These are phyloP conservation scores for Fusarium papillatum DNA, from an alignment of 2,329 filamentous ascomycete species.

Conservation along the genomic window DNA sequence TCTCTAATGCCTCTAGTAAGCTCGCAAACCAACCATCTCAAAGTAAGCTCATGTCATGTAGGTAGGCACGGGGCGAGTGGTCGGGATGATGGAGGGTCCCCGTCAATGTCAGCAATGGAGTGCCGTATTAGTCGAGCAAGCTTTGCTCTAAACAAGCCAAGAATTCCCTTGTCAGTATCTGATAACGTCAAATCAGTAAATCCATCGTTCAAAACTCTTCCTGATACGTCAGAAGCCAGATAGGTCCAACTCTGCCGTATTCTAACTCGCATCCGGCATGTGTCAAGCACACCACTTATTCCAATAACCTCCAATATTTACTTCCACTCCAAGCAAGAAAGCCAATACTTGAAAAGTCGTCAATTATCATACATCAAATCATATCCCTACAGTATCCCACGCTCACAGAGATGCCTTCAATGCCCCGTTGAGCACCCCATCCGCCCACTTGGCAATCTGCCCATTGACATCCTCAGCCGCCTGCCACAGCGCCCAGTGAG, in stretches of 20 bases:
- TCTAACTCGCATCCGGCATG: constrained; percentile 26
- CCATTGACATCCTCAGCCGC: constrained; percentile 78
- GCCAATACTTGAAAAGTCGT: neutral
- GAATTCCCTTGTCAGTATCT: constrained; percentile 71
- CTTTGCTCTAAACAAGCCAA: constrained; percentile 74
- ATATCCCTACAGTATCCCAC: neutral
- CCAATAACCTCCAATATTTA: neutral
- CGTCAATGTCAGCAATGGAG: neutral
- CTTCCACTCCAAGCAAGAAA: neutral
- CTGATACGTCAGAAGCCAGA: neutral
- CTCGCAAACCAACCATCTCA: constrained; percentile 1
- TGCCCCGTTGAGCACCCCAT: constrained; percentile 54
- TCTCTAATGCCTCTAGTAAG: neutral
- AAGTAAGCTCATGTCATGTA: neutral
- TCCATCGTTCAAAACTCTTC: neutral
- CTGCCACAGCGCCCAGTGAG: constrained; percentile 90
- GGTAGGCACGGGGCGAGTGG: neutral
- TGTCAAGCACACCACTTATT: neutral
- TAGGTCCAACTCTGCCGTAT: neutral
- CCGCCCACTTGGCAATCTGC: constrained; percentile 76
- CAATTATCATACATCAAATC: neutral
- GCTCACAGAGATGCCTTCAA: constrained; percentile 46
- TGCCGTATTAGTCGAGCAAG: constrained; percentile 64
- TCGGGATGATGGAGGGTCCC: neutral
- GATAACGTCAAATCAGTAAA: constrained; percentile 43